phyloP scores from a whole-genome alignment of 1,284 basidiomycete genomes.

The Schizopora paradoxa region DNA sequence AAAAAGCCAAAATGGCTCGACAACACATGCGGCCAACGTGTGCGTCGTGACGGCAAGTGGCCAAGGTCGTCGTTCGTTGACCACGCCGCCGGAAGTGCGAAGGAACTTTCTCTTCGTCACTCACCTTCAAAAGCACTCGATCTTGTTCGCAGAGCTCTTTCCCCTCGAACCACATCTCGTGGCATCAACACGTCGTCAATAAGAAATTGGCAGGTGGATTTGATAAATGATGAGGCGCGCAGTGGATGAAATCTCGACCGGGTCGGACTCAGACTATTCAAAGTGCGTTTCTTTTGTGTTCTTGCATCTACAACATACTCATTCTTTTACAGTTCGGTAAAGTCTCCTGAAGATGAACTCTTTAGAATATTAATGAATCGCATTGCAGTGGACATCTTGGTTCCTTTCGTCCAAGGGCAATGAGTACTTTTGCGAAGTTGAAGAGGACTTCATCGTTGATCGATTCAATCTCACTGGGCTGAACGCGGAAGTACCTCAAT shows the following conservation, averaged over 20 bases:
- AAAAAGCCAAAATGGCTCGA: neutral
- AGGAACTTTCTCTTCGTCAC: neutral
- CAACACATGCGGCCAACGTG: neutral
- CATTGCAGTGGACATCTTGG: constrained; percentile 99
- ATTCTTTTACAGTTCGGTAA: constrained; percentile 4
- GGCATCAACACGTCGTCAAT: neutral
- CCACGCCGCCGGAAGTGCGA: neutral
- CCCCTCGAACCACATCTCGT: neutral
- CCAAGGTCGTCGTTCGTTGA: neutral
- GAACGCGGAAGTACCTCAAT: constrained; percentile 93
- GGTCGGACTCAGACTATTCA: constrained; percentile 85
- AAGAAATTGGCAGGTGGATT: neutral
- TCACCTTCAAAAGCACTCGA: neutral
- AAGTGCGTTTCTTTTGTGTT: constrained; percentile 49
- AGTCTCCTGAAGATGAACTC: neutral
- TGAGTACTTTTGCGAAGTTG: constrained; percentile 99
- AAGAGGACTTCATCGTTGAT: constrained; percentile 98
- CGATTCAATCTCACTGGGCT: constrained; percentile 97
- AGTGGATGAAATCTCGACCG: constrained; percentile 85
- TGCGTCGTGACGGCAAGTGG: neutral
- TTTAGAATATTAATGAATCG: constrained; percentile 17
- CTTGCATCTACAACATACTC: constrained; percentile 33
- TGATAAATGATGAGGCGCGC: constrained; percentile 8
- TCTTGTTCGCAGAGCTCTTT: constrained; percentile 6
- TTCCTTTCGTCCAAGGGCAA: constrained; percentile 95